phyloP scores from a whole-genome alignment of 768 basidiomycete genomes.

The Amanita inopinata region DNA sequence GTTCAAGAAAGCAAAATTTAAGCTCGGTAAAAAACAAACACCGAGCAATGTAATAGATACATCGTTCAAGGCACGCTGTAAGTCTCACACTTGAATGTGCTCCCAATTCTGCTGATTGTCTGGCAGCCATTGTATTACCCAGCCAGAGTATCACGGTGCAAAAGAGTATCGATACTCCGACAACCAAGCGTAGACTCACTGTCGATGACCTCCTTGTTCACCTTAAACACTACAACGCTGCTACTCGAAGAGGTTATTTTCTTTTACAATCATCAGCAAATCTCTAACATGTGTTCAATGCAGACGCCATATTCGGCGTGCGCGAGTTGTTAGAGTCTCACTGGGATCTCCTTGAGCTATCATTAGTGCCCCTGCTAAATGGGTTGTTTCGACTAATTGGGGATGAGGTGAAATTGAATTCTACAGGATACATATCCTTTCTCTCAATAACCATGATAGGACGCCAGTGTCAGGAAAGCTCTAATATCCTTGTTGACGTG shows the following conservation, averaged over 20 bases:
- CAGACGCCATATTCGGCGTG: conserved; percentile 68
- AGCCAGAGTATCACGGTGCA: conserved; percentile 64
- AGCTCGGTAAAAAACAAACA: conserved; percentile 86
- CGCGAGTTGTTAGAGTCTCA: conserved; percentile 62
- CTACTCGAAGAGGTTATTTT: conserved; percentile 60
- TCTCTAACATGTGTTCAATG: neutral
- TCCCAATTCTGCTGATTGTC: conserved; percentile 13
- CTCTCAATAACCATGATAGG: conserved; percentile 34
- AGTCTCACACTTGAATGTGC: conserved; percentile 19
- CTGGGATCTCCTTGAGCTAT: conserved; percentile 41
- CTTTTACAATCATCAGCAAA: neutral
- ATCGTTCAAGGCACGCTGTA: conserved; percentile 91
- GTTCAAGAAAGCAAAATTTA: conserved; percentile 85
- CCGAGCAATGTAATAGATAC: conserved; percentile 88
- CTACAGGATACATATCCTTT: neutral
- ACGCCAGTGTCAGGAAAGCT: conserved; percentile 67
- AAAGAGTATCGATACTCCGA: conserved; percentile 48
- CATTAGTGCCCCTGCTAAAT: conserved; percentile 46
- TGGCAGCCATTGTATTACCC: conserved; percentile 82
- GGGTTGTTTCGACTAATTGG: conserved; percentile 61
- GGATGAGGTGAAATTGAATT: conserved; percentile 56
- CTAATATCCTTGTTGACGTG: conserved; percentile 62
- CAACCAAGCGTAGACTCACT: conserved; percentile 66
- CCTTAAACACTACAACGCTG: conserved; percentile 75
- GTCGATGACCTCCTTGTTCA: conserved; percentile 71